Base-by-base conservation (phyloP, 176 grass and related monocot species). In the Avena atlantica region DNA sequence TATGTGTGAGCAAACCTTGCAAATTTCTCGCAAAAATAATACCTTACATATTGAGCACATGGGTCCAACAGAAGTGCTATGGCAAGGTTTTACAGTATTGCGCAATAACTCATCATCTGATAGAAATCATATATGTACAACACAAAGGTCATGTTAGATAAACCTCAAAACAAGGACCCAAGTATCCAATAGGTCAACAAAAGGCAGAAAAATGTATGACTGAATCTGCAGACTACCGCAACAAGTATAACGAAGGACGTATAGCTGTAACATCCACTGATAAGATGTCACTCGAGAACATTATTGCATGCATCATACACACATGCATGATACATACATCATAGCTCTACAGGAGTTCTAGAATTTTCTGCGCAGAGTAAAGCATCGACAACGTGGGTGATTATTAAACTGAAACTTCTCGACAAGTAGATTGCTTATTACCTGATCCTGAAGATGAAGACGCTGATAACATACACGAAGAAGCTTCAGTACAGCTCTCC, bases 11-110 rank as follows among this genome's bases (percentile, higher is more conserved):
- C 70, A 71, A 59, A 94, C 87, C 88, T 83, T 85, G 12, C 88
- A 92, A 88, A 92, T 77, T 64, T 23, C 21, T 9, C 12, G 5
- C 13, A 17, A 25, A 44, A 62, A 80, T 49, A 37, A 58, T 57
- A 94, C 92, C 93, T 87, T 60, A 50, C 93, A 95, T 77, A 95
- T 77, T n/a, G 11, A 55, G 59, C 93, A 95, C 70, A 85, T 78
- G 34, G 88, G 85, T 63, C 90, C 88, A 78, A 4, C 24, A 42
- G 52, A 85, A 76, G 36, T 11, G 71, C 11, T 45, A 70, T 83
- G 77, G 48, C 42, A 65, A 86, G 79, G 78, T 49, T 85, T 84
- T 52, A 71, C 9, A 88, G 69, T 81, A 74, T 81, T 77, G 19
- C 74, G 79, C 65, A 87, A 88, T 51, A 91, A 88, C 40, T 79